Evolutionary conservation across 2,329 filamentous ascomycete genomes (phyloP).

Genomic region (Neonectria magnoliae): DNA sequence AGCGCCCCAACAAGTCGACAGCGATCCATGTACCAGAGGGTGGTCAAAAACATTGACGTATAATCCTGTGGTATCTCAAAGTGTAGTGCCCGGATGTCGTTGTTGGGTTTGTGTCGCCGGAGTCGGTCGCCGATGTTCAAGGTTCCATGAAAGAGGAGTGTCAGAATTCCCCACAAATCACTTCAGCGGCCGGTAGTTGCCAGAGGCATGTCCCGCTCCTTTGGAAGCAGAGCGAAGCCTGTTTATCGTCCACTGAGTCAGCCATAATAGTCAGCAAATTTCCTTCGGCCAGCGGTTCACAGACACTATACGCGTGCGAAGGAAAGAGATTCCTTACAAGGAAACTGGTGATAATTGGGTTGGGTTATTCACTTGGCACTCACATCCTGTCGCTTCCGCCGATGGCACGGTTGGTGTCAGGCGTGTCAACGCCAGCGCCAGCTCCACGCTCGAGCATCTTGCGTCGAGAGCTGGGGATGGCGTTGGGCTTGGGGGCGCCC

Average conservation of each 20-base stretch:
- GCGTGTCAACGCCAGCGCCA: conserved; percentile 70
- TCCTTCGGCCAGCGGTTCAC: conserved; percentile 77
- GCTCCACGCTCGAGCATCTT: conserved; percentile 80
- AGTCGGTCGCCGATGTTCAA: conserved; percentile 37
- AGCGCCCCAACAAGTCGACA: conserved; percentile 41
- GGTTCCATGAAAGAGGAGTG: conserved; percentile 27
- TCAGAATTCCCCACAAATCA: conserved; percentile 38
- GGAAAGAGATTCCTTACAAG: conserved; percentile 89
- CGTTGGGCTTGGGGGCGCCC: conserved; percentile 74
- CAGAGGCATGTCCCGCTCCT: conserved; percentile 63
- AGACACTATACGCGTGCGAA: conserved; percentile 80
- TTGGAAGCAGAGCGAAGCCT: conserved; percentile 87
- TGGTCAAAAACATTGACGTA: conserved; percentile 27
- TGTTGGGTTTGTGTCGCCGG: conserved; percentile 40
- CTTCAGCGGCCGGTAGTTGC: conserved; percentile 50
- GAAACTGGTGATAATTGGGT: conserved; percentile 60
- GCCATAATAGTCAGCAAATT: conserved; percentile 77
- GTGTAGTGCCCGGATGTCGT: conserved; percentile 41
- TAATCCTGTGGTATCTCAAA: conserved; percentile 29
- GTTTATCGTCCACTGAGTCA: conserved; percentile 87
- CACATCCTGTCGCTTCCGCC: conserved; percentile 94
- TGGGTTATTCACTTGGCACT: conserved; percentile 72
- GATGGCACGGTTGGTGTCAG: conserved; percentile 78
- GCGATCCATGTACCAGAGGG: conserved; percentile 38
- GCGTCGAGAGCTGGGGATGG: conserved; percentile 80